These are phyloP conservation scores for Suillus americanus DNA, from an alignment of 768 basidiomycete genomes.

Conservation along the genomic window DNA sequence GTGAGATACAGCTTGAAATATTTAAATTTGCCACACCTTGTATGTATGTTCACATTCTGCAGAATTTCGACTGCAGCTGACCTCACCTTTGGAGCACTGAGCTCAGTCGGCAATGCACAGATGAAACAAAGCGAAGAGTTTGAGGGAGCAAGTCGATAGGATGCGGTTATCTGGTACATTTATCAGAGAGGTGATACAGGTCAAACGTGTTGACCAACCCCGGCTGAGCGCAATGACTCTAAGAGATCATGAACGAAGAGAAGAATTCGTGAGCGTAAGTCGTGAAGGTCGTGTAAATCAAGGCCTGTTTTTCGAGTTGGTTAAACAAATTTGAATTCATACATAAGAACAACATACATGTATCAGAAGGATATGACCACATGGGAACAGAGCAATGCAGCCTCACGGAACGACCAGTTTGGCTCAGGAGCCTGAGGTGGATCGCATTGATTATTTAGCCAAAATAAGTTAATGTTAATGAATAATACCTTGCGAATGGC, in stretches of 20 bases:
- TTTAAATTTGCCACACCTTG: slow-evolving; percentile 36
- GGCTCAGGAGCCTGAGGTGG: slow-evolving; percentile 43
- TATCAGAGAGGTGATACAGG: slow-evolving; percentile 9
- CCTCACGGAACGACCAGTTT: slow-evolving; percentile 49
- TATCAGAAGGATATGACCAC: slow-evolving; percentile 57
- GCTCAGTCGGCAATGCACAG: slow-evolving; percentile 48
- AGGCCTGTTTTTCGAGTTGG: slow-evolving; percentile 39
- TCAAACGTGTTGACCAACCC: slow-evolving; percentile 42
- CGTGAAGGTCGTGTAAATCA: slow-evolving; percentile 69
- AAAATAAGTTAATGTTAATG: background rate
- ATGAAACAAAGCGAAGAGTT: slow-evolving; percentile 59
- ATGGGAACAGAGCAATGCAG: slow-evolving; percentile 70
- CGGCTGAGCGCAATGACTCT: slow-evolving; percentile 56
- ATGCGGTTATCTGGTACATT: slow-evolving; percentile 52
- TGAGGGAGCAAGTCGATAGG: slow-evolving; percentile 63
- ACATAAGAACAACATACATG: slow-evolving; percentile 43
- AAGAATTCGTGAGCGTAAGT: slow-evolving; percentile 60
- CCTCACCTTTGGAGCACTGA: slow-evolving; percentile 41
- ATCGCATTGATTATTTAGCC: slow-evolving; percentile 5
- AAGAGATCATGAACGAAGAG: slow-evolving; percentile 64
- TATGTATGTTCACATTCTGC: slow-evolving; percentile 41
- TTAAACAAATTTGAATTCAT: background rate
- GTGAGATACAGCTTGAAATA: slow-evolving; percentile 8
- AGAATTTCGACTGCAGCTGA: slow-evolving; percentile 44
- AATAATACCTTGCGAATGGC: slow-evolving; percentile 55